These are phyloP conservation scores for Vigna trinervia DNA, from an alignment of 306 rosid genomes.

Conservation along the genomic window DNA sequence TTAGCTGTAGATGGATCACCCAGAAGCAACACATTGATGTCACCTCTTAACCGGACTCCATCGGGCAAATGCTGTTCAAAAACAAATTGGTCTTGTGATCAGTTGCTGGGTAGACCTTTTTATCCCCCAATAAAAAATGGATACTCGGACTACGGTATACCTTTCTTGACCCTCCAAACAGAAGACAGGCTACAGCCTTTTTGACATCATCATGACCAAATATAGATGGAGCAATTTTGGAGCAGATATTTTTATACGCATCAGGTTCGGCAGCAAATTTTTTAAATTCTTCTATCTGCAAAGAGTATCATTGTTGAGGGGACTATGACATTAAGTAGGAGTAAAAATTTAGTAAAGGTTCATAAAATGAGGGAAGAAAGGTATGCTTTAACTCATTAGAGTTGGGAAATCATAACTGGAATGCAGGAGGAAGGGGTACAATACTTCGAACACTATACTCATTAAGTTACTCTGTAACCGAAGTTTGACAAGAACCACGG, in stretches of 20 bases:
- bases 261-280: slow-evolving; percentile 87
- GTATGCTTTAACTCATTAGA: not conserved
- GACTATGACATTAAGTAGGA: slow-evolving; percentile 2
- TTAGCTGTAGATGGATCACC: slow-evolving; percentile 99
- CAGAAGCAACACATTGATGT: slow-evolving; percentile 91
- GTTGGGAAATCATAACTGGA: slow-evolving; percentile 21
- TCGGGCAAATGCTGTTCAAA: slow-evolving; percentile 83
- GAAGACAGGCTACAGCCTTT: slow-evolving; percentile 94
- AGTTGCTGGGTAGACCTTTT: slow-evolving; percentile 5
- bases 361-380: slow-evolving; percentile 3
- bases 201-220: slow-evolving; percentile 94
- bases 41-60: slow-evolving; percentile 98
- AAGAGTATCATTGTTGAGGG: slow-evolving; percentile 21
- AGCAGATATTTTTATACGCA: slow-evolving; percentile 81
- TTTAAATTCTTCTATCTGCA: slow-evolving; percentile 92
- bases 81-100: slow-evolving; percentile 41
- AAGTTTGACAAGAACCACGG: slow-evolving; percentile 4
- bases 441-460: slow-evolving; percentile 15
- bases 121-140: slow-evolving; percentile 14
- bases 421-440: slow-evolving; percentile 20
- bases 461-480: not conserved
- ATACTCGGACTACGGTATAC: slow-evolving; percentile 44
- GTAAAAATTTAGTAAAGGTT: slow-evolving; percentile 8
- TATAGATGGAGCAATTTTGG: slow-evolving; percentile 94
- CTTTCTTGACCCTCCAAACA: slow-evolving; percentile 98